Evolutionary conservation across 2,329 filamentous ascomycete species (phyloP), one percentile per base, ranked within the genome.

Genomic region (Berkeleyomyces basicola): DNA sequence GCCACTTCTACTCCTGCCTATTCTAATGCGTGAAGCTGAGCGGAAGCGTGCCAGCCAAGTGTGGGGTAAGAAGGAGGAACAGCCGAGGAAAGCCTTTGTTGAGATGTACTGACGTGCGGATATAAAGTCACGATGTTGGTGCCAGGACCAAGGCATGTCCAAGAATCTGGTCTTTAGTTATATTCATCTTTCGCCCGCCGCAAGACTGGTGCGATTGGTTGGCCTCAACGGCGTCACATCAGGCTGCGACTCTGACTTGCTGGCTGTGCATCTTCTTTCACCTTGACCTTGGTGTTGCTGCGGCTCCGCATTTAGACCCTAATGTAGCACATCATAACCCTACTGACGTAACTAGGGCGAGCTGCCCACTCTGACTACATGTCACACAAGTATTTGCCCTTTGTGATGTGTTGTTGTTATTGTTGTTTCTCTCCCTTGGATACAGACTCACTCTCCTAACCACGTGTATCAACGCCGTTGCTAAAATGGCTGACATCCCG

Each of bases 401-500:
- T 23, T 1, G 23, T 23, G 2, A 23, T 23, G 23, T 23, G 23
- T 23, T 23, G 23, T 23, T 23, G 23, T 23, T 23, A 4, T 58
- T 58, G 10, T 61, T 64, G 43, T 58, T 58, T n/a, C 16, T 39
- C 53, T 23, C 4, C 3, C 23, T 23, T 23, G 23, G 23, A 23
- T 23, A 23, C 23, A 23, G 23, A 23, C 23, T 23, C 23, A 23
- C 23, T 23, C 23, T 23, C 1, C 23, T 2, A 23, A 23, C 23
- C 23, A 23, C 23, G 23, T 23, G 23, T 23, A 23, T 23, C 23
- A 23, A 23, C 23, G 23, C 23, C 23, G 23, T 2, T 23, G 23
- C 23, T 2, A 51, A 53, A 39, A 64, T 64, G 63, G 33, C 60
- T 31, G 55, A 61, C 7, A 64, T 62, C n/a, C 60, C 60, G 6